Base-by-base conservation (phyloP, 306 rosid genomes). In the Geum urbanum region DNA sequence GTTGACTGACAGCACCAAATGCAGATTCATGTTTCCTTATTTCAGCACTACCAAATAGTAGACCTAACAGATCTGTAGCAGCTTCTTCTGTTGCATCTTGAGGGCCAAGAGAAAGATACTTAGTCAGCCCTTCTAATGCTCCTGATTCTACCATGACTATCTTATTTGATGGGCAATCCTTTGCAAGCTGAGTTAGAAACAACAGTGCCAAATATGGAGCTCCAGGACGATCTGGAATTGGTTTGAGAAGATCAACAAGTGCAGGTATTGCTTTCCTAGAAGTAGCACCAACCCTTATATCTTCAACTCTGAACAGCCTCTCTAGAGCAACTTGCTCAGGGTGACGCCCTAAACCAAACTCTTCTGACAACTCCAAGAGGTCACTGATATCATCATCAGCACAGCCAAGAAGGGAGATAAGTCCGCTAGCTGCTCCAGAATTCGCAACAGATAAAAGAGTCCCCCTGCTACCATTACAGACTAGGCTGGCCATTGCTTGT, bases 31-130 rank as follows among this genome's bases (percentile, higher is more conserved):
- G 96, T 79, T 73, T 95, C 64, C 97, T 87, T 79, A 95, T 89
- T 75, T 95, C 99, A 81, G 97, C 86, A 78, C 95, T 95, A 83
- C 96, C 84, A 77, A 95, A 95, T 71, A 95, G 89, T 76, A 88
- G 81, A 67, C 99, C 99, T 76, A 95, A 83, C 70, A 95, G 82
- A 83, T 89, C 95, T 32, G 99, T 95, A 62, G 97, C 96, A 77
- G 99, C 99, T 85, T 91, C 97, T 77, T 95, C 97, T 24, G 92
- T 95, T 74, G 96, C 91, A 82, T 95, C 99, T 84, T 85, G 97
- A 19, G 96, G 99, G 69, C 99, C 85, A 70, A 95, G 87, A 37
- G 99, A 95, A 76, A 95, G 97, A 81, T 95, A 95, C 81, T 89
- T 95, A 1, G 92, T 86, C 82, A 95, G 84, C 20, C 96, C 99